Percentiles rank a stretch among this genome's conserved stretches.
These are phyloP conservation scores for Goniomonas avonlea DNA, from an alignment of 78 protist species.

Conservation along the genomic window DNA sequence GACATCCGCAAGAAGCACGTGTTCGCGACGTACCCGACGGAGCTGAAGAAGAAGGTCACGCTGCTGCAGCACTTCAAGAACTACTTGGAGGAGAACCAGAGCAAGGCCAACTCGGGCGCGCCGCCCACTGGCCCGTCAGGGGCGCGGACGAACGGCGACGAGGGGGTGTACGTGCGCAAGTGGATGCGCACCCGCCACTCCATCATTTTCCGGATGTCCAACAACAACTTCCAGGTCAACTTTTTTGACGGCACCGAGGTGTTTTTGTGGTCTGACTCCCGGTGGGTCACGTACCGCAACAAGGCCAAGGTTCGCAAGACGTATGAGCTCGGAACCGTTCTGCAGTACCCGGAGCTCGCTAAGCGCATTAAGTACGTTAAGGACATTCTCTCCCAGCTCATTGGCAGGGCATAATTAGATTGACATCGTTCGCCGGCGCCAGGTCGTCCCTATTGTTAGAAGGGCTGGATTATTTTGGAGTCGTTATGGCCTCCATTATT, in stretches of 20 bases:
- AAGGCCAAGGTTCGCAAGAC: conserved; percentile 20
- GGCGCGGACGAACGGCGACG: not conserved
- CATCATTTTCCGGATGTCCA: conserved; percentile 65
- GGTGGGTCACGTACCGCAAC: conserved; percentile 37
- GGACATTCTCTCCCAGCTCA: conserved; percentile 29
- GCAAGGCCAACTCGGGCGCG: conserved; percentile 7
- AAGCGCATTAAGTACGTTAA: conserved; percentile 33
- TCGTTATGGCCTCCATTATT: too few relatives aligned
- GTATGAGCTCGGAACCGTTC: not conserved
- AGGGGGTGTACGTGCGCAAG: conserved; percentile 65
- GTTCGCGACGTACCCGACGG: conserved; percentile 1
- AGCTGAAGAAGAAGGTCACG: conserved; percentile 64
- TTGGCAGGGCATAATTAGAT: too few relatives aligned
- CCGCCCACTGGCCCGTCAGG: not conserved
- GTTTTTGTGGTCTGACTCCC: conserved; percentile 16
- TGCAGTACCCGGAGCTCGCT: not conserved
- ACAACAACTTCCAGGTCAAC: conserved; percentile 57
- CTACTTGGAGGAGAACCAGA: conserved; percentile 43
- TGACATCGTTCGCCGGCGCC: too few relatives aligned
- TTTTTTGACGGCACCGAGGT: conserved; percentile 61
- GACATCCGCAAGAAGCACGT: not conserved
- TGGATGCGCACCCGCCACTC: conserved; percentile 72
- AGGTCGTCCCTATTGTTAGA: too few relatives aligned
- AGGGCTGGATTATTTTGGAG: too few relatives aligned
- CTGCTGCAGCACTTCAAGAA: conserved; percentile 65